These are phyloP conservation scores for Parascedosporium putredinis DNA, from an alignment of 2,329 filamentous ascomycete genomes.

Conservation along the genomic window DNA sequence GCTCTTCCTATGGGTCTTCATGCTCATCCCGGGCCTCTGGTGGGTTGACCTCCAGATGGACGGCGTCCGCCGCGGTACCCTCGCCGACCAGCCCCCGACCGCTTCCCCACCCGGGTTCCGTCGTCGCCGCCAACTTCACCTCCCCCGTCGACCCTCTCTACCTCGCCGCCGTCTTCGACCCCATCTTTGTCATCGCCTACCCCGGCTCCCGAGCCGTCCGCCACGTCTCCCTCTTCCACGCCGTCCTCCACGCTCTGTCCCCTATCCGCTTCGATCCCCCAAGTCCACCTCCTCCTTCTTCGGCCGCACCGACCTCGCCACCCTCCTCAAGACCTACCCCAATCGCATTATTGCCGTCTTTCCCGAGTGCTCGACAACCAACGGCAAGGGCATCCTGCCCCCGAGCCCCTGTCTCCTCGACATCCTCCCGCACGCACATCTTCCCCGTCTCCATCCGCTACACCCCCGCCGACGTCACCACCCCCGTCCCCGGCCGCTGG, in stretches of 20 bases:
- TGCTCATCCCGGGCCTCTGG: conserved; percentile 88
- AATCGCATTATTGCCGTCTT: conserved; percentile 74
- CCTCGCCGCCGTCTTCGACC: conserved; percentile 90
- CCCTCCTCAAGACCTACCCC: conserved; percentile 58
- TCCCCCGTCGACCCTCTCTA: conserved; percentile 90
- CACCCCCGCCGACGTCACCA: conserved; percentile 79
- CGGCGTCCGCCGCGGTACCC: conserved; percentile 82
- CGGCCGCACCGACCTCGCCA: conserved; percentile 48
- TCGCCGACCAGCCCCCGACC: conserved; percentile 63
- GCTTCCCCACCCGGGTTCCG: conserved; percentile 69
- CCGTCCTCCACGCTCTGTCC: conserved; percentile 63
- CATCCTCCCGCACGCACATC: conserved; percentile 60
- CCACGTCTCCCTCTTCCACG: conserved; percentile 64
- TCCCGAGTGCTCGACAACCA: conserved; percentile 89
- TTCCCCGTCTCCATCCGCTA: conserved; percentile 90
- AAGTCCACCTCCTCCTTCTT: conserved; percentile 29
- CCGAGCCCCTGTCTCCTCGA: conserved; percentile 68
- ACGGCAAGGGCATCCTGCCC: conserved; percentile 80
- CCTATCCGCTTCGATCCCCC: conserved; percentile 39
- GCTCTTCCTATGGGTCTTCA: conserved; percentile 73
- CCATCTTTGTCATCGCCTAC: conserved; percentile 82
- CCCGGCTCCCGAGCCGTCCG: conserved; percentile 64
- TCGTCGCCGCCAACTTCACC: conserved; percentile 86
- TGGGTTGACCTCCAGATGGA: conserved; percentile 99
- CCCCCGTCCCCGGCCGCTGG: conserved; percentile 70